These are phyloP conservation scores for Cytospora piceae DNA, from an alignment of 2,329 filamentous ascomycete genomes.

Conservation along the genomic window DNA sequence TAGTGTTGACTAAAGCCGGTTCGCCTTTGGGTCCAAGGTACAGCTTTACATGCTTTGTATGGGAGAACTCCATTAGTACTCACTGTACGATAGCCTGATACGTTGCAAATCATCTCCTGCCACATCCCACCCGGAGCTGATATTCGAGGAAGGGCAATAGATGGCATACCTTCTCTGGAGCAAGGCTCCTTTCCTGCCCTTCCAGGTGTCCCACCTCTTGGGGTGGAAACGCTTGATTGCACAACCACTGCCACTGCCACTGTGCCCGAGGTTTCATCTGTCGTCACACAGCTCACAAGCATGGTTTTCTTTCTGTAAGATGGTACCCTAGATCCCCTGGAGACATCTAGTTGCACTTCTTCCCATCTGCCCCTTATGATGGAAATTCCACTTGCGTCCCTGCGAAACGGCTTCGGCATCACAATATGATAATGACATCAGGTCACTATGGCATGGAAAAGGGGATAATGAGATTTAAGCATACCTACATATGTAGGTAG, in stretches of 20 bases:
- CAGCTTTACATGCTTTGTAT: no score
- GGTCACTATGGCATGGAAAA: background rate
- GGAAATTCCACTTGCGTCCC: background rate
- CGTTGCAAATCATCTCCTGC: background rate
- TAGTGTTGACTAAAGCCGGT: no score
- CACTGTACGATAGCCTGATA: background rate
- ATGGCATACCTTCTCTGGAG: background rate
- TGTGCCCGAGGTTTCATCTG: slow-evolving; percentile 11
- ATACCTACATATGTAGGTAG: background rate
- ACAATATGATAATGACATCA: background rate
- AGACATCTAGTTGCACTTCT: background rate
- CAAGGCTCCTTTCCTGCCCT: background rate
- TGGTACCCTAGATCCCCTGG: background rate
- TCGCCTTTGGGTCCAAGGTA: no score
- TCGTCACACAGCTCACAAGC: slow-evolving; percentile 23
- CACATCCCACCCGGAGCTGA: background rate
- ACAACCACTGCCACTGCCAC: background rate
- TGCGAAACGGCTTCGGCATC: background rate
- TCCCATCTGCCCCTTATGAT: background rate
- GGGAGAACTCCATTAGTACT: background rate
- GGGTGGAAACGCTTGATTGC: background rate
- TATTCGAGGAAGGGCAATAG: background rate
- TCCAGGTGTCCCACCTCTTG: background rate
- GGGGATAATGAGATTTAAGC: background rate
- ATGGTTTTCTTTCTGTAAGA: background rate